Base-by-base conservation (phyloP, 345 rosid genomes). In the Salix brachista region DNA sequence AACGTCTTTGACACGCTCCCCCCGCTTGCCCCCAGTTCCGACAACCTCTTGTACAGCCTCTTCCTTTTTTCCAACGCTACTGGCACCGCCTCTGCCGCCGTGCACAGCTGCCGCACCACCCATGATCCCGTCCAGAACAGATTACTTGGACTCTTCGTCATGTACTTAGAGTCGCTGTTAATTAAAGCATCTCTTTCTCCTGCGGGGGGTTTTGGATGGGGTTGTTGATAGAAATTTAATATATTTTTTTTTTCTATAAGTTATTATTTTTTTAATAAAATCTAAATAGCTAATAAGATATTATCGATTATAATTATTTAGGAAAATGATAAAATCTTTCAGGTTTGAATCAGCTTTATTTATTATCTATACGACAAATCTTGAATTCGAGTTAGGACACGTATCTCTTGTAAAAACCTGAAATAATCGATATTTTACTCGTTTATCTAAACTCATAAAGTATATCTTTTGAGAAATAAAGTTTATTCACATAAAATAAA, bases 1-100 rank as follows among this genome's bases (percentile, higher is more conserved):
- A 92, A 80, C 65, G 89, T 83, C 82, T 75, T 75, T 16, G 84
- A 77, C 58, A 90, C 92, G 67, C 80, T 87, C 11, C 85, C 91
- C 39, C 88, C 90, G 9, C 75, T 84, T 41, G 79, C 79, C 18
- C 83, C 84, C 42, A 90, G 80, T 21, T 76, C 84, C 69, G 91
- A 90, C 71, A 94, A 76, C 86, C 84, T 87, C 77, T 56, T 77
- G 79, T 90, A 92, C 23, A 90, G 75, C 28, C 66, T 74, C 42
- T 62, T 50, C 34, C 7, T 0, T 73, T 50, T 72, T 64, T 75
- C 72, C 30, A 48, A 62, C 67, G 80, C 56, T 73, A 78, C 70
- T 2, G 66, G 60, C 68, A 37, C 76, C 69, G 66, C 14, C 78
- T 71, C 81, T 7, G 84, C 64, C 41, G 73, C 76, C 41, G 85